Percentiles rank a stretch among this genome's conserved stretches.
These are phyloP conservation scores for Grigorovia humatica DNA, from an alignment of 805 yeast genomes.

Conservation along the genomic window DNA sequence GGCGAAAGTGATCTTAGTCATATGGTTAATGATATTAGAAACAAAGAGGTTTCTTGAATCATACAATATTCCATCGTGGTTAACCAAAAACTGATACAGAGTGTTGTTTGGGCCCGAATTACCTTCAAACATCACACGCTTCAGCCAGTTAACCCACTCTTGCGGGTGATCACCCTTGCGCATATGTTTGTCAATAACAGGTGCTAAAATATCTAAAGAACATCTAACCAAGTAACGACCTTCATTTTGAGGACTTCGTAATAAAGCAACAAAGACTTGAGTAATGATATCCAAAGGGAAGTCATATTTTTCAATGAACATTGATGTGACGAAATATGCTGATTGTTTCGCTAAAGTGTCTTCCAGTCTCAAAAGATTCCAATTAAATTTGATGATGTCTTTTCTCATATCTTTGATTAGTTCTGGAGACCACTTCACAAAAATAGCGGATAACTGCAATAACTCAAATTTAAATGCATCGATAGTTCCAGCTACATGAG, in stretches of 20 bases:
- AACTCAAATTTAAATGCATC: conserved; percentile 71
- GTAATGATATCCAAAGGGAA: conserved; percentile 83
- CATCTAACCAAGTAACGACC: conserved; percentile 75
- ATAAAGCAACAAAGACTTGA: conserved; percentile 82
- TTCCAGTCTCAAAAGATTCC: conserved; percentile 86
- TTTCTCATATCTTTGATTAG: conserved; percentile 53
- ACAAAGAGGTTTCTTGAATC: conserved; percentile 82
- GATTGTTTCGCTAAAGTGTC: conserved; percentile 85
- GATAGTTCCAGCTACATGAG: conserved; percentile 50
- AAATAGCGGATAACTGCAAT: conserved; percentile 67
- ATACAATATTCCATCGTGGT: conserved; percentile 75
- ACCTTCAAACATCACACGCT: conserved; percentile 84
- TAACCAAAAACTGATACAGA: conserved; percentile 80
- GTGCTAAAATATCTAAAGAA: conserved; percentile 81
- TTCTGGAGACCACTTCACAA: conserved; percentile 59
- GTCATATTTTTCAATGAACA: conserved; percentile 78
- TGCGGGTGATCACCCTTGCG: conserved; percentile 37
- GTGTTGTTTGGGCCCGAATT: conserved; percentile 76
- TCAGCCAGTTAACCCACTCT: conserved; percentile 89
- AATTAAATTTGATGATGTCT: conserved; percentile 83
- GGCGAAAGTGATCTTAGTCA: conserved; percentile 78
- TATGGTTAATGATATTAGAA: conserved; percentile 79
- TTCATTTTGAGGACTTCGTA: conserved; percentile 78
- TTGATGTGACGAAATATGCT: conserved; percentile 80
- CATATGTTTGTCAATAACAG: conserved; percentile 66